A percentile compares a stretch with the other conserved stretches of the same genome.
Evolutionary conservation across 441 rosid genomes (phyloP).

Genomic region (Syzygium syzygioides): DNA sequence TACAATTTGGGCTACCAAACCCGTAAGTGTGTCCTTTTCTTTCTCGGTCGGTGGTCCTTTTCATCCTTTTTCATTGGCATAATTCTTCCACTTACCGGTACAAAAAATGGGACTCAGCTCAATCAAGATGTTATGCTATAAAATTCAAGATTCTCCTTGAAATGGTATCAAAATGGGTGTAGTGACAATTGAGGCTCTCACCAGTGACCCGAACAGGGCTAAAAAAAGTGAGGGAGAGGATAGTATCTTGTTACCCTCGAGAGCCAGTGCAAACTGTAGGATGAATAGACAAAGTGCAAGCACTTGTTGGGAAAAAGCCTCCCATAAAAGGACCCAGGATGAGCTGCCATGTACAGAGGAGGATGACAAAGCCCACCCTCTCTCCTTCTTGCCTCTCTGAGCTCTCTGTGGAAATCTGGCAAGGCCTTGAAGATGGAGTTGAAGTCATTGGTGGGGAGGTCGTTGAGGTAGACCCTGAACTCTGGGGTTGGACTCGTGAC

Average conservation of each 20-base stretch:
- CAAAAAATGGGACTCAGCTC: neutral
- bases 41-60: neutral
- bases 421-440: conserved; percentile 66
- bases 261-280: conserved; percentile 85
- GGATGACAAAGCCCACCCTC: conserved; percentile 18
- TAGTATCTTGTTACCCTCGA: conserved; percentile 45
- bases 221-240: neutral
- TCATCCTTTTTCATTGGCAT: neutral
- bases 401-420: conserved; percentile 57
- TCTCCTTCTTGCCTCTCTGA: conserved; percentile 29
- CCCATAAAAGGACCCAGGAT: conserved; percentile 86
- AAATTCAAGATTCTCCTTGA: neutral
- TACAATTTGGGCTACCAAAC: neutral
- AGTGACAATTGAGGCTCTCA: neutral
- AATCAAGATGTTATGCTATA: neutral
- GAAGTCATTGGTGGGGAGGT: conserved; percentile 88
- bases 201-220: neutral
- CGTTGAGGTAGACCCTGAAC: conserved; percentile 59
- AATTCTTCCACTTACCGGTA: neutral
- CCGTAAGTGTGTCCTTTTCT: neutral
- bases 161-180: neutral
- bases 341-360: conserved; percentile 54
- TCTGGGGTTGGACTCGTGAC: conserved; percentile 28
- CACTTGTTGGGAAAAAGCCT: conserved; percentile 57
- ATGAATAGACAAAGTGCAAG: conserved; percentile 66